Percentiles rank a stretch among this genome's conserved stretches.
phyloP scores from a whole-genome alignment of 331 rosid genomes.

The Pyracantha coccinea region DNA sequence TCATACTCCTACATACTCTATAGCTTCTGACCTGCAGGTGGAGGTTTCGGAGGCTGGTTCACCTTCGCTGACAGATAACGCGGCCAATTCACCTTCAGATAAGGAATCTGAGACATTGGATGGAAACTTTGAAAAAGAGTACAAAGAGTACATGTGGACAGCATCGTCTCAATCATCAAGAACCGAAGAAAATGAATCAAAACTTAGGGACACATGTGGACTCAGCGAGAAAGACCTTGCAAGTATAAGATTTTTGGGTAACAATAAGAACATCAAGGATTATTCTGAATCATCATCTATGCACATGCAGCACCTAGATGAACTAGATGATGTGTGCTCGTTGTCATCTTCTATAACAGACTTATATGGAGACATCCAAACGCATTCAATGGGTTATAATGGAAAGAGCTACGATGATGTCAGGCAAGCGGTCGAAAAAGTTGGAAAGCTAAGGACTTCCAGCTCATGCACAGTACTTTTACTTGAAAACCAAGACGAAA shows the following conservation, averaged over 20 bases:
- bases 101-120: slow-evolving; percentile 45
- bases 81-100: slow-evolving; percentile 40
- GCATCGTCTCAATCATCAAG: slow-evolving; percentile 18
- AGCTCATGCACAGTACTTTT: slow-evolving; percentile 15
- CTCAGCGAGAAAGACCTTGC: slow-evolving; percentile 9
- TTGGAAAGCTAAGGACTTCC: slow-evolving; percentile 21
- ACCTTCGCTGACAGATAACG: slow-evolving; percentile 45
- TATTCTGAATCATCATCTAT: neutral
- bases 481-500: slow-evolving; percentile 9
- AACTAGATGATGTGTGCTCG: slow-evolving; percentile 32
- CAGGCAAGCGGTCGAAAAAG: slow-evolving; percentile 14
- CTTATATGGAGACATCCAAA: neutral
- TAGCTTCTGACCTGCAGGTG: slow-evolving; percentile 91
- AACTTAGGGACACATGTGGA: slow-evolving; percentile 4
- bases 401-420: slow-evolving; percentile 14
- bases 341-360: slow-evolving; percentile 9
- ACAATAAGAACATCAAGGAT: slow-evolving; percentile 9
- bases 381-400: slow-evolving; percentile 5
- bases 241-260: neutral
- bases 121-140: slow-evolving; percentile 57
- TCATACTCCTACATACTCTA: slow-evolving; percentile 59
- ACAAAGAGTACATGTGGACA: slow-evolving; percentile 45
- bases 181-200: slow-evolving; percentile 8
- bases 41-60: slow-evolving; percentile 82
- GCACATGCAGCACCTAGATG: slow-evolving; percentile 11